phyloP scores from a whole-genome alignment of 2,329 filamentous ascomycete genomes.

The Venturia pyrina region DNA sequence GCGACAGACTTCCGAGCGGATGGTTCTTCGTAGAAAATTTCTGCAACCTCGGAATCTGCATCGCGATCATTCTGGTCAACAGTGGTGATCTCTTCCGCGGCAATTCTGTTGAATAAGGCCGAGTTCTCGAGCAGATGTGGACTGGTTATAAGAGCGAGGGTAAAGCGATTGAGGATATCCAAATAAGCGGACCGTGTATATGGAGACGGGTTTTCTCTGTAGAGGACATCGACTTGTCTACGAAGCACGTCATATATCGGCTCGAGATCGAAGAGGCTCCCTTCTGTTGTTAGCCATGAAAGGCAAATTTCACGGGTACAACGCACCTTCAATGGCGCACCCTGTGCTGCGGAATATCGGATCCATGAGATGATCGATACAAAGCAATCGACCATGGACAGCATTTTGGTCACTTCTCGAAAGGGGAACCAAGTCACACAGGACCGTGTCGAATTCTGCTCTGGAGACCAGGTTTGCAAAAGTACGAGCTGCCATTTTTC shows the following conservation, averaged over 20 bases:
- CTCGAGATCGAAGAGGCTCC: neutral
- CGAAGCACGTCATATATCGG: slow-evolving; percentile 3
- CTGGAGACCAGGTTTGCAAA: slow-evolving; percentile 32
- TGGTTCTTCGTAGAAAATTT: slow-evolving; percentile 3
- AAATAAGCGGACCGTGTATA: slow-evolving; percentile 4
- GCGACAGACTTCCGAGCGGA: slow-evolving; percentile 4
- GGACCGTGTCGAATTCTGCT: neutral
- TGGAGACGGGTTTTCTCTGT: slow-evolving; percentile 1
- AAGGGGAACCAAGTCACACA: neutral
- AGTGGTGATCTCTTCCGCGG: neutral
- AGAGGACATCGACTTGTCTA: neutral
- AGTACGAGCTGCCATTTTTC: slow-evolving; percentile 70
- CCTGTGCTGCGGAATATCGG: neutral
- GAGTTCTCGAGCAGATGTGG: neutral
- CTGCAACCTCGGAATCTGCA: slow-evolving; percentile 2
- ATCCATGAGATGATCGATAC: slow-evolving; percentile 4
- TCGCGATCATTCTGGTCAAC: neutral
- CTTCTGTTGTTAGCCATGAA: neutral
- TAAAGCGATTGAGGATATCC: slow-evolving; percentile 6
- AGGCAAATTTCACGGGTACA: too few relatives aligned
- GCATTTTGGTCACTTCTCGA: slow-evolving; percentile 2
- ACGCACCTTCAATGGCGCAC: neutral
- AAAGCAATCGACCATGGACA: slow-evolving; percentile 12
- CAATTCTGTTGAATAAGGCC: neutral
- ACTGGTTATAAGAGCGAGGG: neutral